Base-by-base conservation (phyloP, 768 basidiomycete species). In the Mrakia gelida region DNA sequence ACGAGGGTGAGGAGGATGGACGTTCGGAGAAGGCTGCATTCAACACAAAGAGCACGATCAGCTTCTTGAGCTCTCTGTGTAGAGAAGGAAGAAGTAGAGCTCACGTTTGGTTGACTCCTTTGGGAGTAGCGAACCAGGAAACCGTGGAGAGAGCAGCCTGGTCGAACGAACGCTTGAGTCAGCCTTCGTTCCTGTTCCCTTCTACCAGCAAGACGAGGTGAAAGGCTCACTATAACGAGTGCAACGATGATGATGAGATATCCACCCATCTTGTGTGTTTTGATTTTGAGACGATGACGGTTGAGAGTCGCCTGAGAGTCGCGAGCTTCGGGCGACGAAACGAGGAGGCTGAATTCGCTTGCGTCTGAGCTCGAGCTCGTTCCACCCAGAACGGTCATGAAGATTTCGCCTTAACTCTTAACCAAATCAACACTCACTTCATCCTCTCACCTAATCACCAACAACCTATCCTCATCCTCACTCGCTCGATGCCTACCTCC, bases 31-130 rank as follows among this genome's bases (percentile, higher is more conserved):
- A 95, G 88, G 77, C 95, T 98, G 73, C 34, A 21, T 59, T 75
- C 23, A 43, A 18, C 10, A 23, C 11, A 38, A 49, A 54, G 56
- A 38, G 21, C 61, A 70, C 61, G 30, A 21, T 52, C 6, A 28
- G 13, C 16, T 30, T n/a, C 15, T 28, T 23, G 41, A 10, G 49
- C 54, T 18, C 3, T 23, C 21, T 18, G 59, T 9, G 32, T 11
- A 54, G 59, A 2, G 16, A 11, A 21, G n/a, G 52, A 5, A 41
- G 34, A 38, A 4, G 26, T 45, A 28, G 38, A 9, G 88, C 92
- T 81, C 83, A 96, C 95, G 91, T 91, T 86, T 97, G 95, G 76
- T 95, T 89, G 41, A 92, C 89, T 3, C 96, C 95, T 82, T 95
- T 96, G 0, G 92, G 94, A 0, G 89, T 88, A 78, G 90, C 88